Evolutionary conservation across 805 yeast species (phyloP), one percentile per base, ranked within the genome.

Genomic region (Kuraishia hungarica): DNA sequence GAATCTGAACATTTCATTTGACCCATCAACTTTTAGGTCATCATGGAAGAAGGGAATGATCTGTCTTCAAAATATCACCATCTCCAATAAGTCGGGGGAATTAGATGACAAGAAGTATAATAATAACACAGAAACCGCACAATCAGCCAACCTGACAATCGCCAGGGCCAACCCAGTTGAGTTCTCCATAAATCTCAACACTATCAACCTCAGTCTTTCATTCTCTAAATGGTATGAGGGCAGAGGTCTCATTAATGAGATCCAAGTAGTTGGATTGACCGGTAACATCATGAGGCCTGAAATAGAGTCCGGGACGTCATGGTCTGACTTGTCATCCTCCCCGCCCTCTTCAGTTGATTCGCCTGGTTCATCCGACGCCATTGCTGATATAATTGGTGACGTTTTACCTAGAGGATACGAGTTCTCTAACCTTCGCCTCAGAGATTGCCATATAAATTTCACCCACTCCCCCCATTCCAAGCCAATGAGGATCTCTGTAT

Each of bases 151-250:
- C n/a, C n/a, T n/a, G n/a, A n/a, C n/a, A n/a, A n/a, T n/a, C n/a
- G n/a, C n/a, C n/a, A n/a, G n/a, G n/a, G n/a, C 13, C 15, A 17
- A 5, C 51, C 23, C 53, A 57, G 1, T 54, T 58, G 3, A 35
- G 3, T 76, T 75, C 55, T 59, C 62, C 2, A 74, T 80, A 20
- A 65, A 66, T 22, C 66, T 80, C 6, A 72, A 78, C 39, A 67
- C 76, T 21, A 64, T 80, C 58, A 73, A 75, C 50, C 59, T 80
- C 24, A 72, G 79, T 0, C 64, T 81, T 10, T 75, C 81, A 1
- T 77, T 81, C 56, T 70, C 74, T 48, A 81, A 81, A 62, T 81
- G 84, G 84, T 72, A 77, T 48, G 77, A 76, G 55, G 84, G 85
- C 0, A 71, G 72, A 51, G 86, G 86, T 1, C 63, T 81, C 24